A percentile compares a stretch with the other conserved stretches of the same genome.
Evolutionary conservation across 306 rosid genomes (phyloP).

Genomic region (Amphicarpaea edgeworthii): DNA sequence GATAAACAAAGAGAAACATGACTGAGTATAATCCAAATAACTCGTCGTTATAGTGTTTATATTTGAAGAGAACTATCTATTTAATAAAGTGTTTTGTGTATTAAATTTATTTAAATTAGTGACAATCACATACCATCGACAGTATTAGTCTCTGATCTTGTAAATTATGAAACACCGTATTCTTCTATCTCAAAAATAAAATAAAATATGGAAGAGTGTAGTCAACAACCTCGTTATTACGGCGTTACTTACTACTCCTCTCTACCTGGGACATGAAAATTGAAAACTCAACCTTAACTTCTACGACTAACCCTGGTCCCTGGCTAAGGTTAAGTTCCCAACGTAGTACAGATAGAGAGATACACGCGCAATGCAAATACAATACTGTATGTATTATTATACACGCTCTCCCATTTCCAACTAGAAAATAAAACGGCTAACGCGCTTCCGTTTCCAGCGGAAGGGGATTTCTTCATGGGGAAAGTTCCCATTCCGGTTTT

Average conservation of each 20-base stretch:
- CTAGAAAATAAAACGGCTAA: background rate
- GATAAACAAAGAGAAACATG: background rate
- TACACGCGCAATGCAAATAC: background rate
- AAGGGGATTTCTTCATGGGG: background rate
- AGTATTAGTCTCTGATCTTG: too few relatives aligned
- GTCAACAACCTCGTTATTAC: slow-evolving; percentile 34
- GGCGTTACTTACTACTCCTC: background rate
- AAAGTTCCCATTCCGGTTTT: background rate
- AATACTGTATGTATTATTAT: background rate
- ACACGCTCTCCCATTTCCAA: background rate
- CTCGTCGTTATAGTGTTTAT: too few relatives aligned
- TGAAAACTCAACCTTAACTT: slow-evolving; percentile 5
- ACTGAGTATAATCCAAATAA: too few relatives aligned
- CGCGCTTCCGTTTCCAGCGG: background rate
- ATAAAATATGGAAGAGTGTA: too few relatives aligned
- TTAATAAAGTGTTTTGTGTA: too few relatives aligned
- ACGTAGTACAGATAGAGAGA: background rate
- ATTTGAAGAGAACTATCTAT: too few relatives aligned
- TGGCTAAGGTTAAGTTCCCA: slow-evolving; percentile 3
- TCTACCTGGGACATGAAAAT: background rate
- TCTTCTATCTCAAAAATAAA: too few relatives aligned
- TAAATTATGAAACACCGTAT: too few relatives aligned
- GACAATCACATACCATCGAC: too few relatives aligned
- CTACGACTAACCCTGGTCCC: background rate
- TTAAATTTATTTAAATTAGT: too few relatives aligned